Base-by-base conservation (phyloP, 495 filamentous ascomycete species). In the Penicillium flavigenum region DNA sequence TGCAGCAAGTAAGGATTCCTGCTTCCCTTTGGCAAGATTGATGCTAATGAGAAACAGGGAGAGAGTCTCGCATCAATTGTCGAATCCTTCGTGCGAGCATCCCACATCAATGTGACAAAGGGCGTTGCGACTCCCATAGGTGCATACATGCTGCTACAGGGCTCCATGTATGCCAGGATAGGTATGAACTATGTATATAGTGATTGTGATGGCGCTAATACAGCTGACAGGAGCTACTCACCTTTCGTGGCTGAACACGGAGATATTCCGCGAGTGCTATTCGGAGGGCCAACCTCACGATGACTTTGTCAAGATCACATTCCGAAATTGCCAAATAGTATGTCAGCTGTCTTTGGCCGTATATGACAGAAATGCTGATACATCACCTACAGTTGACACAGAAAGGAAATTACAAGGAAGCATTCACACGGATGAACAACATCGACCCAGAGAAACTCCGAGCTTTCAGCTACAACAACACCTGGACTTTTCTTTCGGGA, bases 181-280 rank as follows among this genome's bases (percentile, higher is more conserved):
- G 92, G 92, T 77, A 73, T 75, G 64, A 3, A n/a, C 26, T 51
- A 4, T 20, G 20, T n/a, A 8, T 12, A 8, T 5, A 32, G 7
- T 47, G n/a, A 41, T 19, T 50, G 24, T 36, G n/a, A 22, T 42
- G 36, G 1, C 60, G 41, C 67, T 75, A 43, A 76, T 57, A 17
- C 5, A 57, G 41, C 8, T 44, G 8, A 19, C 58, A 83, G 84
- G 84, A 7, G 66, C 83, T 31, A 73, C 82, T 0, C 80, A 85
- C 60, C 76, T 95, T 46, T 82, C 91, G 5, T 80, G 73, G 66
- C 74, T 86, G 47, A 84, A 84, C 47, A 89, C 85, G 65, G 86
- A 96, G 53, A 73, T 92, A 8, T 92, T 94, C 57, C 78, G 91
- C 19, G 79, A 86, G 56, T 93, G 89, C 65, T 88, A 96, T 65